A percentile compares a stretch with the other conserved stretches of the same genome.
phyloP scores from a whole-genome alignment of 169 alveolate species.

The Sarcocystis neurona region DNA sequence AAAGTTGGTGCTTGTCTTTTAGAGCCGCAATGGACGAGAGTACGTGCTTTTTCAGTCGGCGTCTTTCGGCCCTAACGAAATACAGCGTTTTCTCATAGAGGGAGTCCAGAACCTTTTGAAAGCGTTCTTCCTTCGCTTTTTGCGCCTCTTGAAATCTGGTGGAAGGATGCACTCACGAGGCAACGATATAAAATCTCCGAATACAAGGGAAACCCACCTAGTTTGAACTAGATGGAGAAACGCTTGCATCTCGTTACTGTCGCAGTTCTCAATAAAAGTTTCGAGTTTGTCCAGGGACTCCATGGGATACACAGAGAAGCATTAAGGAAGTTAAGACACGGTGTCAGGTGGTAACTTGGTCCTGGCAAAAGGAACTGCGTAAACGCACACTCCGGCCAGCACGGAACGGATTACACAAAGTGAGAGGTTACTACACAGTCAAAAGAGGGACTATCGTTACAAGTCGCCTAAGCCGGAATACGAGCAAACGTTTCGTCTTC shows the following conservation, averaged over 20 bases:
- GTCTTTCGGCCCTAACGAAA: neutral
- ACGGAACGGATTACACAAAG: too few relatives aligned
- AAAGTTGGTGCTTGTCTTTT: neutral
- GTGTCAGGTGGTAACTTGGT: neutral
- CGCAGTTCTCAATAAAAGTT: constrained; percentile 15
- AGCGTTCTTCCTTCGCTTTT: constrained; percentile 6
- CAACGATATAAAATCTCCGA: too few relatives aligned
- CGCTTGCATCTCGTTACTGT: constrained; percentile 4
- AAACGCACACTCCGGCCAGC: too few relatives aligned
- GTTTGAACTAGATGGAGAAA: constrained; percentile 12
- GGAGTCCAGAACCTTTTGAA: neutral
- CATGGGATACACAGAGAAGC: neutral
- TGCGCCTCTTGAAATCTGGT: constrained; percentile 33
- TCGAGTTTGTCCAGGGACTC: constrained; percentile 17
- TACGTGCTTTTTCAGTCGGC: neutral
- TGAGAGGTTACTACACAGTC: too few relatives aligned
- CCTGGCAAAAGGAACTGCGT: neutral
- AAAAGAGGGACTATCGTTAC: too few relatives aligned
- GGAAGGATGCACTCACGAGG: neutral
- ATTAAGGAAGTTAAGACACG: neutral
- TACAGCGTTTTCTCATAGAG: neutral
- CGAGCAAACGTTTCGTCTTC: too few relatives aligned
- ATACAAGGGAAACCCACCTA: neutral
- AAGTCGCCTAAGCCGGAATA: too few relatives aligned
- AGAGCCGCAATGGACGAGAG: neutral